Base-by-base conservation (phyloP, 2,329 filamentous ascomycete species). In the Macrophomina pseudophaseolina region DNA sequence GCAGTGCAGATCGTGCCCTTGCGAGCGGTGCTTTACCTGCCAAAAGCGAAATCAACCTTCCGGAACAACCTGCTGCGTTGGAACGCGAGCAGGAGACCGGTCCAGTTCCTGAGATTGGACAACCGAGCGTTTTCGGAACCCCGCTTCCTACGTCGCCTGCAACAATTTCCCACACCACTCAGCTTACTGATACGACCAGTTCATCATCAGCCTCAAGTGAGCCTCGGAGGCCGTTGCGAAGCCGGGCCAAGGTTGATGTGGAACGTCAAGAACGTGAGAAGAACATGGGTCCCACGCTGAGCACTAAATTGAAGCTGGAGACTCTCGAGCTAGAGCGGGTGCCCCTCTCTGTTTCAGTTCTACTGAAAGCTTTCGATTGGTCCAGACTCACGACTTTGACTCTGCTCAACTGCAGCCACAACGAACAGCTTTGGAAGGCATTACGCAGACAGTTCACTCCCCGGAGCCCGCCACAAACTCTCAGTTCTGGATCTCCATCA, bases 251-350 rank as follows among this genome's bases (percentile, higher is more conserved):
- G 35, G 49, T 42, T 44, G 60, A 64, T 23, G 9, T 51, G 35
- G 53, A 59, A 49, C 64, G 54, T 23, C 65, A 59, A 53, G 65
- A 66, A 35, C 56, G 48, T 4, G 56, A 67, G 35, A 67, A 42
- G 16, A n/a, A 58, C 23, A 8, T 66, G 63, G 74, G 78, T 69
- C 81, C 81, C 49, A 77, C 80, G 23, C 77, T 87, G 1, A 83
- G 86, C 38, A 84, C 84, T 40, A 87, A 87, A 71, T 80, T 95
- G 16, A 86, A 83, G 68, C 80, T 95, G n/a, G 88, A 91, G 67
- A 87, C 84, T 1, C 81, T 95, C 9, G 91, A 93, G 76, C 82
- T 95, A 2, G 91, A 95, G 76, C 86, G 91, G 30, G 86, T 94
- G 2, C 85, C 87, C 0, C 79, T 95, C n/a, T 93, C 90, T 1